Base-by-base conservation (phyloP, 1,284 basidiomycete species). In the Ceratorhiza oryzae-sativae region DNA sequence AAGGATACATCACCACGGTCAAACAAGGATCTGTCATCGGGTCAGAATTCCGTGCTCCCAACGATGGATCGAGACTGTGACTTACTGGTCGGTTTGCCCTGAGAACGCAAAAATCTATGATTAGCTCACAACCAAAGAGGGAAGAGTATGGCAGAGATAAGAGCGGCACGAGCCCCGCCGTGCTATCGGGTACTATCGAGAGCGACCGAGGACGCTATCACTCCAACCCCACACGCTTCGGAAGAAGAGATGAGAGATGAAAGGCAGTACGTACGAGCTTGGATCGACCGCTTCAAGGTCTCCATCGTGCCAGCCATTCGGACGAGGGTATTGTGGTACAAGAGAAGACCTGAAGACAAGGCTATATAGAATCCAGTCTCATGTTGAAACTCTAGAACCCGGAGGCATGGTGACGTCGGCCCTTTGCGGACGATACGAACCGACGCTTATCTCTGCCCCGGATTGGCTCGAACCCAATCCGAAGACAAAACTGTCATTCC, bases 1-100 rank as follows among this genome's bases (percentile, higher is more conserved):
- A 91, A 93, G 12, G 89, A 83, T 41, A 93, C 81, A 81, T 94
- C 91, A 72, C 92, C 91, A 42, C 86, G 77, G 67, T 79, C 78
- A 75, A 79, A 82, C 3, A 80, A 5, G 10, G 65, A 41, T n/a
- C 65, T 68, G 30, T 18, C 1, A 23, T 63, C n/a, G 39, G 9
- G 20, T 46, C 20, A 68, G 41, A 20, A n/a, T 36, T 15, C 23
- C 5, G 30, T 13, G n/a, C 51, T 5, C 20, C 8, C 30, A 46
- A n/a, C n/a, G 25, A 39, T 55, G n/a, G n/a, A 32, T 15, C 51
- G 32, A 32, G n/a, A 27, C 56, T 18, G 23, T 12, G 32, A 45
- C 65, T 56, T 68, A 68, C 65, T 56, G 20, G 18, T 68, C 65
- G 25, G 25, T n/a, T 42, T 68, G 65, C 20, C 65, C 65, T 68